Evolutionary conservation across 768 basidiomycete species (phyloP).

Genomic region (Podaxis sp.): DNA sequence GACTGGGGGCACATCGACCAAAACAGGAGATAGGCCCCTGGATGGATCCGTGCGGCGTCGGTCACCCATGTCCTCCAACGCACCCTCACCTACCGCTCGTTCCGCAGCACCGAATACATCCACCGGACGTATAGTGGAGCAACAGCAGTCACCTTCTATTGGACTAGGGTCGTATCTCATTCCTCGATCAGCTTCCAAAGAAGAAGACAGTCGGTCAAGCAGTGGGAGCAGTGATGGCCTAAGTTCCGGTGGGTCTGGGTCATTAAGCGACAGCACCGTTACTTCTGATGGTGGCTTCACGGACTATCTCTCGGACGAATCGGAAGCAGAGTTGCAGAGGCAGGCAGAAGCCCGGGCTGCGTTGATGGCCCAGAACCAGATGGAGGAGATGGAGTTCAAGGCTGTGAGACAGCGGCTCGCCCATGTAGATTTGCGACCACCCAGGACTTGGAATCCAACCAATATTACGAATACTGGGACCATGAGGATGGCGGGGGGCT

Average conservation of each 20-base stretch:
- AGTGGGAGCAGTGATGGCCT: conserved; percentile 61
- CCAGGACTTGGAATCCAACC: conserved; percentile 70
- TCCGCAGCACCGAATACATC: conserved; percentile 9
- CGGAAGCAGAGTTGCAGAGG: conserved; percentile 84
- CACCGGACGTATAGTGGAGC: conserved; percentile 17
- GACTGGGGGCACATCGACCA: background rate
- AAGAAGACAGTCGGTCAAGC: conserved; percentile 35
- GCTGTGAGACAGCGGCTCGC: conserved; percentile 78
- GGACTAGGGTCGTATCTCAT: conserved; percentile 20
- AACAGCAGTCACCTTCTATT: conserved; percentile 24
- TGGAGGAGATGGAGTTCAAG: conserved; percentile 80
- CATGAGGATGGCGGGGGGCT: conserved; percentile 8
- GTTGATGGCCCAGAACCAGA: conserved; percentile 72
- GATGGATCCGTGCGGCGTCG: conserved; percentile 22
- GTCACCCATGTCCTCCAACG: conserved; percentile 17
- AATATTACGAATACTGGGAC: conserved; percentile 32
- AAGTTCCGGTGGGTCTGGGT: conserved; percentile 34
- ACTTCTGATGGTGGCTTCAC: conserved; percentile 88
- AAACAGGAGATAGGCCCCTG: background rate
- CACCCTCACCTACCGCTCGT: conserved; percentile 6
- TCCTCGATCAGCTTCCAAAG: conserved; percentile 31
- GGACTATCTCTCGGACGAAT: conserved; percentile 89
- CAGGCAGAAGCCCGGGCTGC: conserved; percentile 83
- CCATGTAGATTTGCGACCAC: conserved; percentile 70
- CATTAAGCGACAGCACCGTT: conserved; percentile 70